A percentile compares a stretch with the other conserved stretches of the same genome.
Evolutionary conservation across 2,329 filamentous ascomycete species (phyloP).

Genomic region (Colletotrichum acutatum): DNA sequence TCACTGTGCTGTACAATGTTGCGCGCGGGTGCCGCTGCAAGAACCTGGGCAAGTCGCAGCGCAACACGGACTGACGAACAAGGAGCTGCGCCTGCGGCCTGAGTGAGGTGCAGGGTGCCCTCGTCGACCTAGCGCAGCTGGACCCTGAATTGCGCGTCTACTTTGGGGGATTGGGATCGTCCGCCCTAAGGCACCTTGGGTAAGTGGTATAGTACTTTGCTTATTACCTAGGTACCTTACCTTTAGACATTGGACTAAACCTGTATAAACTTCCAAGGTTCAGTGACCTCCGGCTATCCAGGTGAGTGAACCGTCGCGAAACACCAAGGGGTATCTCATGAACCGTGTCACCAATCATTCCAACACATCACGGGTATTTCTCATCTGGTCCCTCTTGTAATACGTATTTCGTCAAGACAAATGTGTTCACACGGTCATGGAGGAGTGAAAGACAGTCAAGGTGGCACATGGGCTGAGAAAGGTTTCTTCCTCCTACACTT

Average conservation of each 20-base stretch:
- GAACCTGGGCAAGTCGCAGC: not conserved
- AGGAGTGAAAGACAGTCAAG: not conserved
- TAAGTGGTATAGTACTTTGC: not conserved
- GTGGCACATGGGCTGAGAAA: not conserved
- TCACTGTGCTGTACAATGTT: not conserved
- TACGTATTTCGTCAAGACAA: not conserved
- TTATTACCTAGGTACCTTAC: not conserved
- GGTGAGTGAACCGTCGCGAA: not conserved
- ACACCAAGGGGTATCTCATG: not conserved
- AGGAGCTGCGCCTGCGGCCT: not conserved
- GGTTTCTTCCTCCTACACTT: not conserved
- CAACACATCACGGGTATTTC: not conserved
- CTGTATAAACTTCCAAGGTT: not conserved
- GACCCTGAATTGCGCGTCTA: constrained; percentile 1
- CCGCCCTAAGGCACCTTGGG: not conserved
- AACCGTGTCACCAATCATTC: not conserved
- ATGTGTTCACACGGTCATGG: not conserved
- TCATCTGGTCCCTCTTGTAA: not conserved
- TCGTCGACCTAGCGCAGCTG: not conserved
- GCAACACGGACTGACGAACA: not conserved
- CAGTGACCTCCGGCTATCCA: not conserved
- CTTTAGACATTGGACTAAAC: not conserved
- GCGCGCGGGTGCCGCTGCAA: not conserved
- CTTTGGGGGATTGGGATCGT: not conserved
- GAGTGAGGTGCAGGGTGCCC: not conserved